A percentile compares a stretch with the other conserved stretches of the same genome.
Evolutionary conservation across 1,284 basidiomycete genomes (phyloP).

Genomic region (Earliella scabrosa): DNA sequence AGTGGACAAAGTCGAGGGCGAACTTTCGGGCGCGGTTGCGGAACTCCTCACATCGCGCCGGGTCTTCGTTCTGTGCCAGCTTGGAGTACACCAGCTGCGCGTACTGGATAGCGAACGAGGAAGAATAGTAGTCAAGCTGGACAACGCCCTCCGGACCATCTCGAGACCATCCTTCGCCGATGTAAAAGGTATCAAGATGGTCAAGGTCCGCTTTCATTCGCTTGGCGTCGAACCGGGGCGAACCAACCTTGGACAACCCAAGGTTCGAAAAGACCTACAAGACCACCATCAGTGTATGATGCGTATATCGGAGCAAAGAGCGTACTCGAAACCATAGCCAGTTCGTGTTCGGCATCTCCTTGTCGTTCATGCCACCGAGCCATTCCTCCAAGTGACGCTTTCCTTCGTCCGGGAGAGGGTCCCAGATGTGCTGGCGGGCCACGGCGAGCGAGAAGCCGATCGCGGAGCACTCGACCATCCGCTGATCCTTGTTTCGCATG

Average conservation of each 20-base stretch:
- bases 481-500: constrained; percentile 76
- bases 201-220: constrained; percentile 78
- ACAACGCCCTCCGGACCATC: constrained; percentile 79
- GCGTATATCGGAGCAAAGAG: no score
- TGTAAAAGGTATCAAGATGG: constrained; percentile 81
- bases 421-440: constrained; percentile 68
- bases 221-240: constrained; percentile 56
- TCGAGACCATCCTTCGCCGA: constrained; percentile 76
- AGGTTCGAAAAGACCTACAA: constrained; percentile 76
- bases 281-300: background rate
- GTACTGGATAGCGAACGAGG: constrained; percentile 80
- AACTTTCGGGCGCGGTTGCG: constrained; percentile 65
- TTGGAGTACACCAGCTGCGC: constrained; percentile 77
- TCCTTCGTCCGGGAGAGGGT: constrained; percentile 55
- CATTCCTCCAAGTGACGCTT: constrained; percentile 67
- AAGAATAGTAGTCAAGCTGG: constrained; percentile 83
- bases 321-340: constrained; percentile 82
- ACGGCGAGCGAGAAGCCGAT: constrained; percentile 75
- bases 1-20: constrained; percentile 73
- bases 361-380: constrained; percentile 78
- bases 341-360: constrained; percentile 76
- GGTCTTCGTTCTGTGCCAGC: constrained; percentile 65
- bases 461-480: constrained; percentile 84
- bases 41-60: constrained; percentile 67
- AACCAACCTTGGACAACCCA: constrained; percentile 66